Evolutionary conservation across 352 stramenopile species (phyloP).

Genomic region (Globisporangium cylindrosporum): DNA sequence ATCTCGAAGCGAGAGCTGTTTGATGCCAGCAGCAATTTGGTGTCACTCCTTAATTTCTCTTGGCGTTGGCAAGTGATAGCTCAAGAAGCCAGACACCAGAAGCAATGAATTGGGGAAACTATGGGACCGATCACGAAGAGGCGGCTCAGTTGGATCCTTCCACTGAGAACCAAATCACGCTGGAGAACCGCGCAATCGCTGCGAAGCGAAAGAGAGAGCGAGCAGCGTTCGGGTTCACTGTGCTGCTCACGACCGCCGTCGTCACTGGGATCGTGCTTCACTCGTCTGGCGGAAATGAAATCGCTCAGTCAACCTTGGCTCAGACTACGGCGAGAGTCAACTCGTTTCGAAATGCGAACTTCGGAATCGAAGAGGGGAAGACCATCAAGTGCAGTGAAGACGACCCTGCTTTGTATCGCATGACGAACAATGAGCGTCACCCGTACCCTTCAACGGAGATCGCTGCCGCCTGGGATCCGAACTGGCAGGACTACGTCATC

Average conservation of each 20-base stretch:
- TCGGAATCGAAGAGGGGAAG: constrained; percentile 8
- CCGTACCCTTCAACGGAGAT: constrained; percentile 11
- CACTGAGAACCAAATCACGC: constrained; percentile 12
- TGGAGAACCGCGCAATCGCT: constrained; percentile 4
- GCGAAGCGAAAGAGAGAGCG: constrained; percentile 15
- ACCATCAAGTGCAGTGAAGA: constrained; percentile 16
- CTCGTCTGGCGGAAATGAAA: neutral
- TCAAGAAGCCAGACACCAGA: neutral
- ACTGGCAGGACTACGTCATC: constrained; percentile 6
- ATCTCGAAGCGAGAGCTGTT: neutral
- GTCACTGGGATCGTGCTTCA: constrained; percentile 15
- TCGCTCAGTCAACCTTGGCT: neutral
- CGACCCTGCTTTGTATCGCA: constrained; percentile 7
- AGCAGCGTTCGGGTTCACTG: constrained; percentile 14
- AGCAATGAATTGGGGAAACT: constrained; percentile 20
- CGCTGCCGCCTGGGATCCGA: constrained; percentile 7
- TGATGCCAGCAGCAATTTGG: neutral
- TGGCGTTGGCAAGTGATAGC: neutral
- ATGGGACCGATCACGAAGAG: constrained; percentile 18
- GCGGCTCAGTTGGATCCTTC: neutral
- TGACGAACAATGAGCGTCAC: constrained; percentile 6
- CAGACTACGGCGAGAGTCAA: constrained; percentile 8
- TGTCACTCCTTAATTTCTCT: constrained; percentile 5
- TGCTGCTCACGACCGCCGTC: constrained; percentile 15
- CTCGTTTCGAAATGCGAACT: constrained; percentile 10